Base-by-base conservation (phyloP, 2,329 filamentous ascomycete genomes). In the Zasmidium citrigriseum region DNA sequence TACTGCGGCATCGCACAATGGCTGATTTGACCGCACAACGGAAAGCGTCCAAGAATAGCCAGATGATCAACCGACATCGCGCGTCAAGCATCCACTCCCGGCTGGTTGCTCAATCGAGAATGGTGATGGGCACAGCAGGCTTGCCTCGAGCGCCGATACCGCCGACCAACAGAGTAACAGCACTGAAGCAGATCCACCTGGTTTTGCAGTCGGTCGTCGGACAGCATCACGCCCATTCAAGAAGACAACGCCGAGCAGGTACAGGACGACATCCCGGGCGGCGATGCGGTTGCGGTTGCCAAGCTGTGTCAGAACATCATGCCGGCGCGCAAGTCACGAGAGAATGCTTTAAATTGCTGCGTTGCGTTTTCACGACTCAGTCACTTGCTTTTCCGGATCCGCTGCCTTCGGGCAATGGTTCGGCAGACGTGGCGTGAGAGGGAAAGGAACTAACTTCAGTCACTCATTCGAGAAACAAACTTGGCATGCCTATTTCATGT, bases 1-100 rank as follows among this genome's bases (percentile, higher is more conserved):
- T 41, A 51, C 57, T 38, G 52, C 46, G 45, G 57, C 45, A 45
- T n/a, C 34, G 34, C 14, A 41, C 34, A 41, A 41, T n/a, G 34
- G 14, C 34, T n/a, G 16, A n/a, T 41, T 11, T n/a, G 18, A n/a
- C n/a, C n/a, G 34, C 34, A 4, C 14, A 41, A 41, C 18, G 34
- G 34, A 41, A n/a, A n/a, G 34, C 34, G 4, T 41, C 34, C 5
- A 41, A 41, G 7, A n/a, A n/a, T n/a, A n/a, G n/a, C n/a, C n/a
- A n/a, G n/a, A n/a, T n/a, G n/a, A n/a, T n/a, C n/a, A n/a, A n/a
- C n/a, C n/a, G n/a, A n/a, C n/a, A n/a, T n/a, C n/a, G n/a, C n/a
- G n/a, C n/a, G n/a, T n/a, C n/a, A n/a, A n/a, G n/a, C n/a, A n/a
- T n/a, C n/a, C n/a, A n/a, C n/a, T n/a, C n/a, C n/a, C n/a, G n/a